Conservation (phyloP, 371 early-diverging fungal species). For the Mortierella sp. region DNA sequence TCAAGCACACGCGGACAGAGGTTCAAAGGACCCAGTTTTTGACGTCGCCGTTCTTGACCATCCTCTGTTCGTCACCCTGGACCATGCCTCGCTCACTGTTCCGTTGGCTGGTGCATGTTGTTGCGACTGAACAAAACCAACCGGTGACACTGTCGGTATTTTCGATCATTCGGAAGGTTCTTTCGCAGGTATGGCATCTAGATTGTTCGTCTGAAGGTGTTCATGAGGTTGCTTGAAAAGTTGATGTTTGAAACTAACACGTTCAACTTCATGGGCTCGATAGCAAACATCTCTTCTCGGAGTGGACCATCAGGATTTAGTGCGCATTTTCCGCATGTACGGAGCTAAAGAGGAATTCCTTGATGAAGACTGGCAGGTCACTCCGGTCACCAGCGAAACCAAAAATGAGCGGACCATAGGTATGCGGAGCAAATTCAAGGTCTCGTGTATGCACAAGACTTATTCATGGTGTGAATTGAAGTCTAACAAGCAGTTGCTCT, state of each 20-base stretch:
- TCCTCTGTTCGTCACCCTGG: slow-evolving; percentile 38
- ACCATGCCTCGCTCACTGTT: slow-evolving; percentile 46
- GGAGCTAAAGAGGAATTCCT: slow-evolving; percentile 42
- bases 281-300: slow-evolving; percentile 29
- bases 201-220: not conserved
- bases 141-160: slow-evolving; percentile 25
- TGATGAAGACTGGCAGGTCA: slow-evolving; percentile 30
- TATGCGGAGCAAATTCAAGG: not conserved
- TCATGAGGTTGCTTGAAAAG: not conserved
- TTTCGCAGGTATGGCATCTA: slow-evolving; percentile 26
- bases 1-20: slow-evolving; percentile 25
- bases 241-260: not conserved
- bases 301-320: slow-evolving; percentile 41
- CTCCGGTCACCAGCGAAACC: slow-evolving; percentile 32
- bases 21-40: slow-evolving; percentile 29
- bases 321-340: slow-evolving; percentile 25
- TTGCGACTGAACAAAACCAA: slow-evolving; percentile 31
- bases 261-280: not conserved
- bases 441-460: not conserved
- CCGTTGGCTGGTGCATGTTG: slow-evolving; percentile 44
- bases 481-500: not conserved
- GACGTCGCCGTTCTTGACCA: slow-evolving; percentile 25
- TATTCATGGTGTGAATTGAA: not conserved
- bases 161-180: slow-evolving; percentile 22
- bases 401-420: slow-evolving; percentile 23